A percentile compares a stretch with the other conserved stretches of the same genome.
Evolutionary conservation across 305 asterid genomes (phyloP).

Genomic region (Fraxinus nigra): DNA sequence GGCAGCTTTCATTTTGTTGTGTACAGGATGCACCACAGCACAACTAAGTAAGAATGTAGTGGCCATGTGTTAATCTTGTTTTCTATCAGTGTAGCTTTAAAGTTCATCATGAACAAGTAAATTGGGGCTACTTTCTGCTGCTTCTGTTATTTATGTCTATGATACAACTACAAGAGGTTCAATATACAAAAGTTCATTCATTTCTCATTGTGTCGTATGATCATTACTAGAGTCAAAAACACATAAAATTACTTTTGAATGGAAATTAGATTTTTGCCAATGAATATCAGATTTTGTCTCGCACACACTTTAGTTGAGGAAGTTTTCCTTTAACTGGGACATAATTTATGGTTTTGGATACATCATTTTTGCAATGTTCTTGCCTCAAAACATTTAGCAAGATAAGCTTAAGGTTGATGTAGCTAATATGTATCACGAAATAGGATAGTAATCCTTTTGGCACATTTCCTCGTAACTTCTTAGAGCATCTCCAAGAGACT

Average conservation of each 20-base stretch:
- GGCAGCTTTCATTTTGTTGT: constrained; percentile 88
- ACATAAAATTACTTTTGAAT: no score
- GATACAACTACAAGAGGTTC: background rate
- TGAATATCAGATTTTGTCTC: no score
- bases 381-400: constrained; percentile 16
- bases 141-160: constrained; percentile 7
- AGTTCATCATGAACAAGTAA: constrained; percentile 61
- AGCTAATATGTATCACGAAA: background rate
- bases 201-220: no score
- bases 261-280: no score
- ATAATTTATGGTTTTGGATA: background rate
- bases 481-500: no score
- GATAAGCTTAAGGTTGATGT: constrained; percentile 9
- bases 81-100: constrained; percentile 1
- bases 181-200: background rate
- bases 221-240: no score
- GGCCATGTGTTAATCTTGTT: constrained; percentile 2
- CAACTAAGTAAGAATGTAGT: constrained; percentile 53
- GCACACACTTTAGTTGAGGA: no score
- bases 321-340: background rate
- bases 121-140: constrained; percentile 5
- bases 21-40: constrained; percentile 99
- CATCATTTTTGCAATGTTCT: constrained; percentile 12
- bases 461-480: no score
- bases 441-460: no score